These are phyloP conservation scores for Coccomyxa subellipsoidea DNA, from an alignment of 163 green algal species.

Conservation along the genomic window DNA sequence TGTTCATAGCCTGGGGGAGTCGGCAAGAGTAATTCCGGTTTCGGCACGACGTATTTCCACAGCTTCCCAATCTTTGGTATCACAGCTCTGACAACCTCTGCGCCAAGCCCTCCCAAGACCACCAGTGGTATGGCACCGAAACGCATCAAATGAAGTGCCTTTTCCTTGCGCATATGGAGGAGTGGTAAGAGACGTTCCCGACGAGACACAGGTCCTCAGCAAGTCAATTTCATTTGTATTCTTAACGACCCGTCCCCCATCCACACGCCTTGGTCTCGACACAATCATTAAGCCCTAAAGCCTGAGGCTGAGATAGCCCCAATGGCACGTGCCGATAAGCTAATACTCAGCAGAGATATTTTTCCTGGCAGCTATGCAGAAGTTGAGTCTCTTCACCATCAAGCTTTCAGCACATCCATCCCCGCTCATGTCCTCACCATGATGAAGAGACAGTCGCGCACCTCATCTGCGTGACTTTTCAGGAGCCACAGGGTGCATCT, in stretches of 20 bases:
- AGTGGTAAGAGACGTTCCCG: not conserved
- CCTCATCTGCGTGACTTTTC: too few species aligned
- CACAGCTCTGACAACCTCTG: constrained; percentile 9
- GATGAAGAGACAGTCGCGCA: too few species aligned
- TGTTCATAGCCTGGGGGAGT: constrained; percentile 8
- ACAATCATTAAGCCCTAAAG: not conserved
- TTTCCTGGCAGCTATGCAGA: constrained; percentile 7
- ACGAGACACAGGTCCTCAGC: not conserved
- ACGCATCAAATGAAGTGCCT: constrained; percentile 9
- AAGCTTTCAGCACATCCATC: too few species aligned
- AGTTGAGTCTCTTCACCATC: not conserved
- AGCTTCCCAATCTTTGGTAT: constrained; percentile 8
- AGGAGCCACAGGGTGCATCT: too few species aligned
- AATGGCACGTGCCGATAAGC: constrained; percentile 4
- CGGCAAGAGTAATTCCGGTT: constrained; percentile 5
- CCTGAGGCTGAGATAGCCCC: constrained; percentile 7
- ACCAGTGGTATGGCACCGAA: constrained; percentile 6
- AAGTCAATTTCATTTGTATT: constrained; percentile 10
- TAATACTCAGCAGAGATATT: constrained; percentile 2
- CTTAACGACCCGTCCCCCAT: constrained; percentile 3
- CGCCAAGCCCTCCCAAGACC: constrained; percentile 5
- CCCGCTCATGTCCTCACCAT: too few species aligned
- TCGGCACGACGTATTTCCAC: constrained; percentile 2
- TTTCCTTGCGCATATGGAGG: constrained; percentile 2
- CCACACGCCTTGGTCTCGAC: not conserved